Evolutionary conservation across 1,139 yeast genomes (phyloP).

Genomic region (Saccharomycopsis phalli): DNA sequence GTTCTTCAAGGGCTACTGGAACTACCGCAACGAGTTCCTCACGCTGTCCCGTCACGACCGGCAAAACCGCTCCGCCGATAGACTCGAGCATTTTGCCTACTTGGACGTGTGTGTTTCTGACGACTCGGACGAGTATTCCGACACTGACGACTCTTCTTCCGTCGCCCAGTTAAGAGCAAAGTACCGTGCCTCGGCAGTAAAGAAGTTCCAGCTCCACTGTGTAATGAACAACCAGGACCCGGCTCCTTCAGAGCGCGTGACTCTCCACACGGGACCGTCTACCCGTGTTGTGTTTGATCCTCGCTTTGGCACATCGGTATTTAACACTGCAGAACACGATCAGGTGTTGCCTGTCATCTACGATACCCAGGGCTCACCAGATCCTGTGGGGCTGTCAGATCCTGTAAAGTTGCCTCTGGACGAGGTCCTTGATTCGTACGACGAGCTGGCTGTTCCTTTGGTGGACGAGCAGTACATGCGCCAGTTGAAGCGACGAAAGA

Average conservation of each 20-base stretch:
- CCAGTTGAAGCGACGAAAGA: not conserved
- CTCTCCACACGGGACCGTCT: constrained; percentile 5
- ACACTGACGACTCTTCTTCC: constrained; percentile 12
- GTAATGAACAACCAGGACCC: constrained; percentile 4
- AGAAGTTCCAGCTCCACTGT: constrained; percentile 11
- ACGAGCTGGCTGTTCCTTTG: not conserved
- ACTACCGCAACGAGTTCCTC: constrained; percentile 15
- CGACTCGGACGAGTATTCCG: constrained; percentile 16
- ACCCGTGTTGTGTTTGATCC: constrained; percentile 15
- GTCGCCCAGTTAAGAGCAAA: constrained; percentile 9
- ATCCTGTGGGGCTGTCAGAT: not conserved
- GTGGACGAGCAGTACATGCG: not conserved
- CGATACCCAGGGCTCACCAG: too few species aligned
- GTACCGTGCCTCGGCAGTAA: not conserved
- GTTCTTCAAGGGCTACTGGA: constrained; percentile 19
- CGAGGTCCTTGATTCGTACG: not conserved
- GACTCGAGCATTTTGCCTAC: constrained; percentile 15
- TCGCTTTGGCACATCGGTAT: constrained; percentile 14
- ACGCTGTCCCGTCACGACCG: constrained; percentile 11
- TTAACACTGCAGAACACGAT: constrained; percentile 7
- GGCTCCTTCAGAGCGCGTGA: constrained; percentile 5
- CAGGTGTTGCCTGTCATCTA: not conserved
- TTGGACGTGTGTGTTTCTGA: constrained; percentile 18
- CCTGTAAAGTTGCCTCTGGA: not conserved
- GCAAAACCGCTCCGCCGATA: constrained; percentile 7